These are phyloP conservation scores for Solanum etuberosum DNA, from an alignment of 257 asterid genomes.

Conservation along the genomic window DNA sequence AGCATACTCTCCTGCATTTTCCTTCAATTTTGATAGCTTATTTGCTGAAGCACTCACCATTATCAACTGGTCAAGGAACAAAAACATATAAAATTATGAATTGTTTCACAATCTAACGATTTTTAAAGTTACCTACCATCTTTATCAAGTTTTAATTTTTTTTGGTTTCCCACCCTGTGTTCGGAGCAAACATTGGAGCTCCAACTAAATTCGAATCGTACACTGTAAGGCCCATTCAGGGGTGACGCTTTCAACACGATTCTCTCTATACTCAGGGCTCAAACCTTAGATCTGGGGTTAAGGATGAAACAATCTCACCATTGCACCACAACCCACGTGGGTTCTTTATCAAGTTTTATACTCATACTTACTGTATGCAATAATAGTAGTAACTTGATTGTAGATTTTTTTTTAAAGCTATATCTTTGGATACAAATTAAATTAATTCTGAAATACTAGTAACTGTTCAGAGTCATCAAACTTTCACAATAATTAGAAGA, in stretches of 20 bases:
- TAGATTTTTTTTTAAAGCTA: no score
- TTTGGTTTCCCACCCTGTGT: no score
- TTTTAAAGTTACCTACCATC: background rate
- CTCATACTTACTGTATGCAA: background rate
- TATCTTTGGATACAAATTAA: background rate
- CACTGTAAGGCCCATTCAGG: no score
- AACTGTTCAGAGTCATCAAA: background rate
- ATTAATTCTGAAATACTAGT: background rate
- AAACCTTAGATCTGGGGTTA: no score
- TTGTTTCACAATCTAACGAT: background rate
- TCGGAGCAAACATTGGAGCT: no score
- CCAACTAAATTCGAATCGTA: no score
- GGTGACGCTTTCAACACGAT: no score
- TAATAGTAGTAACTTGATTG: background rate
- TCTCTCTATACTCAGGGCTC: no score
- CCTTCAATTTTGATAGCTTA: slow-evolving; percentile 67
- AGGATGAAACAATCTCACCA: no score
- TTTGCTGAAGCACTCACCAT: slow-evolving; percentile 86
- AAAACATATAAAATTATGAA: background rate
- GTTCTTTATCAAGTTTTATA: background rate
- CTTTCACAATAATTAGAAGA: background rate
- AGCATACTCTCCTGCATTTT: slow-evolving; percentile 82
- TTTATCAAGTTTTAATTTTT: background rate
- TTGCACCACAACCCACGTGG: no score
- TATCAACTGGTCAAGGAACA: slow-evolving; percentile 44